Evolutionary conservation across 192 early-diverging fungal genomes (phyloP).

Genomic region (Tieghemiomyces parasiticus): DNA sequence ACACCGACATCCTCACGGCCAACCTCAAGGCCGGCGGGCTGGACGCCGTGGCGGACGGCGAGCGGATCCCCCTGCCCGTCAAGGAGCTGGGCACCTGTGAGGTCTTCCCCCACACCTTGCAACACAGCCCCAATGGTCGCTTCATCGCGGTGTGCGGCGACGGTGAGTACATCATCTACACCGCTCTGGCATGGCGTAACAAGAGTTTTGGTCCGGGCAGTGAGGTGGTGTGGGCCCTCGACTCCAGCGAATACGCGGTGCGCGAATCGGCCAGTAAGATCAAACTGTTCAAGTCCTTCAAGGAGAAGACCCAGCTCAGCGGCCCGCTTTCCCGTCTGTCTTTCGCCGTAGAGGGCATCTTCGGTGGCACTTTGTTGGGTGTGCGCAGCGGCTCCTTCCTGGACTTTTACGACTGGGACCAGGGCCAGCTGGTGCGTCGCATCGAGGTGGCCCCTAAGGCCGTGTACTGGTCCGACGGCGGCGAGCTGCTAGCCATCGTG

Average conservation of each 20-base stretch:
- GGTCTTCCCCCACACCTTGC: slow-evolving; percentile 86
- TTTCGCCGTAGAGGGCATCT: slow-evolving; percentile 87
- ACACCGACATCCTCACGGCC: slow-evolving; percentile 91
- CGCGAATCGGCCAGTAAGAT: slow-evolving; percentile 85
- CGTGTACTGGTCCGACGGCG: slow-evolving; percentile 92
- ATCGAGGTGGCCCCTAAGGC: slow-evolving; percentile 82
- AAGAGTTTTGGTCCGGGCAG: slow-evolving; percentile 91
- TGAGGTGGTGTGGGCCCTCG: slow-evolving; percentile 95
- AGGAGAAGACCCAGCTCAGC: slow-evolving; percentile 52
- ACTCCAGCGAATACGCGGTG: slow-evolving; percentile 93
- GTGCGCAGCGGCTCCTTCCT: slow-evolving; percentile 71
- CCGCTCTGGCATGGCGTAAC: slow-evolving; percentile 98
- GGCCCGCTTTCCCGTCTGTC: slow-evolving; percentile 48
- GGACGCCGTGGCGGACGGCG: slow-evolving; percentile 84
- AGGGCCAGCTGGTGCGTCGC: slow-evolving; percentile 73
- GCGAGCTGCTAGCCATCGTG: slow-evolving; percentile 80
- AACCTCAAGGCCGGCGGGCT: slow-evolving; percentile 79
- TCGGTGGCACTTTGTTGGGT: slow-evolving; percentile 83
- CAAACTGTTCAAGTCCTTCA: slow-evolving; percentile 89
- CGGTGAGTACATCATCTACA: slow-evolving; percentile 99
- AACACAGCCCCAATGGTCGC: slow-evolving; percentile 95
- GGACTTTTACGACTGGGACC: slow-evolving; percentile 98
- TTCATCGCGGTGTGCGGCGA: slow-evolving; percentile 99
- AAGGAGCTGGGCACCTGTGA: slow-evolving; percentile 98
- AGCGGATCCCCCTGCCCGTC: slow-evolving; percentile 60